These are phyloP conservation scores for Malus orientalis DNA, from an alignment of 306 rosid species.

Conservation along the genomic window DNA sequence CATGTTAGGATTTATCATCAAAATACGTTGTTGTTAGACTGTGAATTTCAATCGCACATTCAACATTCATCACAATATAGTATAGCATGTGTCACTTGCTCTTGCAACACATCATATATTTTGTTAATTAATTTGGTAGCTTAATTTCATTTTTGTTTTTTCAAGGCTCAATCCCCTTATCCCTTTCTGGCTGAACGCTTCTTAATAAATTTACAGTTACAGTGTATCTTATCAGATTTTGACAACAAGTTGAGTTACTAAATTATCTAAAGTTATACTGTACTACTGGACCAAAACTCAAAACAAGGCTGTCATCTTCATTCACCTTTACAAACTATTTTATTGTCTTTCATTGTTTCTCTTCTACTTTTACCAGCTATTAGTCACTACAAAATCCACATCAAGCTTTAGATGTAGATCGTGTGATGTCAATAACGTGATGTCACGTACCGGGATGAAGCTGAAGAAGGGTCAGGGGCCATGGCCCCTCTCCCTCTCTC, in stretches of 20 bases:
- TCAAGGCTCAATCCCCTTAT: not conserved
- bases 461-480: not conserved
- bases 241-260: not conserved
- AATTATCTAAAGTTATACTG: not conserved
- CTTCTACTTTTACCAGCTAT: not conserved
- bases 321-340: not conserved
- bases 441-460: not conserved
- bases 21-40: too few relatives aligned
- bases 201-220: too few relatives aligned
- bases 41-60: too few relatives aligned
- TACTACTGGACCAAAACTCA: not conserved
- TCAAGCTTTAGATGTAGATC: not conserved
- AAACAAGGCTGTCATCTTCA: not conserved
- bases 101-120: not conserved
- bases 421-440: not conserved
- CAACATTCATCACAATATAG: too few relatives aligned
- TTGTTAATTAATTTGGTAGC: not conserved
- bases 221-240: not conserved
- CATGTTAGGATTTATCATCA: not conserved
- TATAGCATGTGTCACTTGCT: not conserved
- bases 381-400: not conserved
- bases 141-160: too few relatives aligned
- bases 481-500: too few relatives aligned
- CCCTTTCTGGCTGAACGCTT: not conserved
- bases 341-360: not conserved